These are phyloP conservation scores for Emericellopsis atlantica DNA, from an alignment of 2,329 filamentous ascomycete species.

Conservation along the genomic window DNA sequence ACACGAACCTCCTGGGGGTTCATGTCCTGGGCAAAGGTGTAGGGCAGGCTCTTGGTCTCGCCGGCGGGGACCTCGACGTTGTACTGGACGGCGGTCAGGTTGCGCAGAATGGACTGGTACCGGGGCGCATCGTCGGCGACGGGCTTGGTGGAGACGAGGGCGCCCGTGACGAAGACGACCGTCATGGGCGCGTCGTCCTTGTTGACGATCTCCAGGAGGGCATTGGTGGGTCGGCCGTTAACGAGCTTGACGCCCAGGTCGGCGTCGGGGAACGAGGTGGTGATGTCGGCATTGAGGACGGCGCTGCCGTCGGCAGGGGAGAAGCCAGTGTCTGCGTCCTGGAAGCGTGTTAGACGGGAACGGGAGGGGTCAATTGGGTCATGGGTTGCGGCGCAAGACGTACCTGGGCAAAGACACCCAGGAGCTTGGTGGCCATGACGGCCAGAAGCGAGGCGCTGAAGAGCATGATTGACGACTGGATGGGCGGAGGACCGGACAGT, in stretches of 20 bases:
- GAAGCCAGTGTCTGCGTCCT: constrained; percentile 9
- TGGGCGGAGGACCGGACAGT: too few relatives aligned
- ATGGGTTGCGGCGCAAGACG: constrained; percentile 12
- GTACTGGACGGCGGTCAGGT: constrained; percentile 70
- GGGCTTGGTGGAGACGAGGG: constrained; percentile 46
- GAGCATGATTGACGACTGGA: constrained; percentile 40
- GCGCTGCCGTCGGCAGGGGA: constrained; percentile 9
- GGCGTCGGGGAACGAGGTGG: constrained; percentile 51
- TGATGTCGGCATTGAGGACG: constrained; percentile 48
- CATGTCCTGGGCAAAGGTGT: constrained; percentile 81
- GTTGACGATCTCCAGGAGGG: constrained; percentile 74
- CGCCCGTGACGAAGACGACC: constrained; percentile 65
- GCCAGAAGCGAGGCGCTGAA: constrained; percentile 62
- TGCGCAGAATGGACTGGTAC: constrained; percentile 55
- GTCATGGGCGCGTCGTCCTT: constrained; percentile 64
- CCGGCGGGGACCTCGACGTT: constrained; percentile 62
- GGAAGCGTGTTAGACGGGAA: constrained; percentile 1
- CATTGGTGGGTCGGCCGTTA: constrained; percentile 79
- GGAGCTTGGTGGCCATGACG: constrained; percentile 56
- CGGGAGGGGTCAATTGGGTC: not conserved
- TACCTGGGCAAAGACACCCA: constrained; percentile 53
- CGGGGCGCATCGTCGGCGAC: constrained; percentile 31
- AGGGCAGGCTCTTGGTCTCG: constrained; percentile 64
- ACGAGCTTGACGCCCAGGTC: constrained; percentile 93
- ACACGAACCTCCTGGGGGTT: constrained; percentile 81